A percentile compares a stretch with the other conserved stretches of the same genome.
Evolutionary conservation across 2,329 filamentous ascomycete species (phyloP).

Genomic region (Colletotrichum musicola): DNA sequence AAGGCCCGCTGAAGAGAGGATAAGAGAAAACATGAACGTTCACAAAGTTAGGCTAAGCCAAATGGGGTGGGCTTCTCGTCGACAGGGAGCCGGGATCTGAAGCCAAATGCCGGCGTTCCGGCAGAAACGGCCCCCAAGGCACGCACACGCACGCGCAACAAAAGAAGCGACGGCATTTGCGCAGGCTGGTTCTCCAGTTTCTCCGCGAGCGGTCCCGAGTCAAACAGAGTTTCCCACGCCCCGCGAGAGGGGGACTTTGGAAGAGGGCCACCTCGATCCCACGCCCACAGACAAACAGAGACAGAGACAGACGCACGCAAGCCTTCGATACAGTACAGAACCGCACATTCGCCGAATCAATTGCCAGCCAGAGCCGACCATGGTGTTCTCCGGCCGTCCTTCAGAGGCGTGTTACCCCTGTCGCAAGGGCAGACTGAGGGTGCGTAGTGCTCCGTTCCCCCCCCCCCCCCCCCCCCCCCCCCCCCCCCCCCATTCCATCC

Average conservation of each 20-base stretch:
- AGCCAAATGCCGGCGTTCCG: slow-evolving; percentile 21
- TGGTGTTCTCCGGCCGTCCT: slow-evolving; percentile 47
- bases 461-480: not conserved
- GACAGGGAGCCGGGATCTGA: slow-evolving; percentile 10
- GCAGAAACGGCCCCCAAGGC: slow-evolving; percentile 19
- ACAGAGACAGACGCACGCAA: not conserved
- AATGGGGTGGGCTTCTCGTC: slow-evolving; percentile 27
- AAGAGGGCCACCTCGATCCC: slow-evolving; percentile 3
- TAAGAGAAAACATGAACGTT: not conserved
- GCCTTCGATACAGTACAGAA: not conserved
- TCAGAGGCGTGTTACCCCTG: slow-evolving; percentile 46
- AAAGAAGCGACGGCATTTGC: slow-evolving; percentile 9
- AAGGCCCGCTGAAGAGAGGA: not conserved
- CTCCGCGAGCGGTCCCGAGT: slow-evolving; percentile 2
- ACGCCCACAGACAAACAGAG: not conserved
- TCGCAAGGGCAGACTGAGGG: slow-evolving; percentile 44
- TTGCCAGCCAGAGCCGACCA: slow-evolving; percentile 26
- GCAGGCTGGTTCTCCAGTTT: slow-evolving; percentile 14
- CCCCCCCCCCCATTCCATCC: not conserved
- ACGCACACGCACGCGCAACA: slow-evolving; percentile 24
- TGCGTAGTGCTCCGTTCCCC: slow-evolving; percentile 32
- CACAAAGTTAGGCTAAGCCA: slow-evolving; percentile 17
- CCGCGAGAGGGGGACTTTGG: slow-evolving; percentile 12
- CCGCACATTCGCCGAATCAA: not conserved
- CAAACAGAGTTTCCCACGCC: slow-evolving; percentile 14